Base-by-base conservation (phyloP, 805 yeast genomes). In the Schwanniomyces pseudopolymorphus region DNA sequence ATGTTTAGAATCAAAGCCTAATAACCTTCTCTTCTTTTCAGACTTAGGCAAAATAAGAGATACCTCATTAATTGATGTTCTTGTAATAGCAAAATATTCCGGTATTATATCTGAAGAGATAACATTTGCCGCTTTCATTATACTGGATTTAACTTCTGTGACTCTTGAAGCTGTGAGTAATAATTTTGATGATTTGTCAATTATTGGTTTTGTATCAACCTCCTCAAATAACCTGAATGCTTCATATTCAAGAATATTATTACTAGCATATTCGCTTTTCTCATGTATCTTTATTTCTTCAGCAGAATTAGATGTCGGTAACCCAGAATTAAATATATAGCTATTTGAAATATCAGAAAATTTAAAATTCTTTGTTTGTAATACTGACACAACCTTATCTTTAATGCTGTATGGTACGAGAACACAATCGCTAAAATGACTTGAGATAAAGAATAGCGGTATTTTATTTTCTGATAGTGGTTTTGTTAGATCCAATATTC, bases 371-470 rank as follows among this genome's bases (percentile, higher is more conserved):
- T 69, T 64, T 27, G 63, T 62, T 14, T 75, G 69, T 35, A 83
- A 60, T 3, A 80, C 71, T 25, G 58, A 55, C 3, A 78, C 60
- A 1, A 81, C 86, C 46, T 72, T 68, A 1, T 63, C 67, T 49
- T 74, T 72, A 5, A 71, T 67, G 5, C 57, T 54, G 31, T 59
- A 60, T 0, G 89, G 89, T n/a, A 83, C 71, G 40, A 84, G 64
- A 19, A 84, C 83, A 40, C 80, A 78, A 60, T 83, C 87, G 35
- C 82, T 77, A 60, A 81, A 83, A 61, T 83, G 85, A 27, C 83
- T 80, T 14, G 83, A 75, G 26, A 84, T 60, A 61, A 83, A 84
- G 57, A 81, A 83, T 27, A 84, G 67, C 2, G 87, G 75, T 25
- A 84, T 80, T 14, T 71, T 73, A 40, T 80, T 79, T 33, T 70